Base-by-base conservation (phyloP, 352 stramenopile species). In the Pythium pyrilobum region DNA sequence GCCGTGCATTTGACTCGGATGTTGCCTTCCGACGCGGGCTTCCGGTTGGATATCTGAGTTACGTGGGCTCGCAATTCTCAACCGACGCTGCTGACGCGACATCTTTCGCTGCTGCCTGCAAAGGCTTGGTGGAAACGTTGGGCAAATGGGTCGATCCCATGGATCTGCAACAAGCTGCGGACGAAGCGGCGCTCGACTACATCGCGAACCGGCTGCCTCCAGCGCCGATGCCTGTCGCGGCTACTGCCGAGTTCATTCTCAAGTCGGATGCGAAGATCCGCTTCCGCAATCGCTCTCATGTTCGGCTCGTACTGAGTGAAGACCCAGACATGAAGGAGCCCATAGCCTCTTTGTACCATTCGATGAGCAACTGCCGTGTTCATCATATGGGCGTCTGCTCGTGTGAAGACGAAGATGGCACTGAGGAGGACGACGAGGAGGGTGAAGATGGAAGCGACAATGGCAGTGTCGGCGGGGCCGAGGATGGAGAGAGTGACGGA, bases 331-430 rank as follows among this genome's bases (percentile, higher is more conserved):
- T 56, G 28, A 77, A 83, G 31, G 73, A 87, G 41, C 62, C 76
- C 21, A 74, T 81, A 47, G 72, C 90, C 51, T 69, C 77, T 0
- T 56, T 92, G 4, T 86, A 88, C 56, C 82, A 86, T 56, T 89
- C 81, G 52, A 54, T 80, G 33, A 52, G 71, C 44, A 95, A 95
- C 57, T 95, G 84, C 54, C 69, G 81, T 38, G 44, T 66, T 46
- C 84, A 95, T 66, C 84, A 95, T 66, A 95, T 95, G 84, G 81
- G 80, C 0, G 18, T 79, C 23, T 95, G 84, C 61, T 77, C 65
- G n/a, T 94, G 83, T 34, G 47, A 55, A 16, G 66, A 52, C 24
- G 64, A 71, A 3, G 70, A 64, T 8, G 62, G 64, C 7, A 67
- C 62, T 2, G 56, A 64, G 1, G 57, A 71, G 20, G 67, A 74